Evolutionary conservation across 306 rosid species (phyloP).

Genomic region (Herpetospermum pedunculosum): DNA sequence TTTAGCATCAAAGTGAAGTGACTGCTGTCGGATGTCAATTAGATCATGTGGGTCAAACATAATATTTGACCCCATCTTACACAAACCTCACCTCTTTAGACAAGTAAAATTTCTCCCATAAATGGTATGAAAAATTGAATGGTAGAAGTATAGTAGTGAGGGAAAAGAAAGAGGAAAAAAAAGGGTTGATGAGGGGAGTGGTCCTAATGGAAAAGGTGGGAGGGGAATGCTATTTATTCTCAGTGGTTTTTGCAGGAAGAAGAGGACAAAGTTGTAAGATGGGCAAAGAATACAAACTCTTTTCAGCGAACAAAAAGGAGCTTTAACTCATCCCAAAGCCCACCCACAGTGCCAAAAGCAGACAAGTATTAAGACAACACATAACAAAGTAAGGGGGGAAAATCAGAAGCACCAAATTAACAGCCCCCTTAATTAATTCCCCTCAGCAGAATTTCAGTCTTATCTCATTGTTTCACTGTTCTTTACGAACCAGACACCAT

Average conservation of each 20-base stretch:
- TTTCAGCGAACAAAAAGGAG: slow-evolving; percentile 12
- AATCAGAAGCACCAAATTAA: slow-evolving; percentile 7
- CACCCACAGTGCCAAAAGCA: slow-evolving; percentile 6
- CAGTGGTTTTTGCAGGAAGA: slow-evolving; percentile 9
- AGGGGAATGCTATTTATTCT: not conserved
- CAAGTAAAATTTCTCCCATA: not conserved
- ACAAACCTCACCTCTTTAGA: not conserved
- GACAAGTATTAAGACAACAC: slow-evolving; percentile 7
- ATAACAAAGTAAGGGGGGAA: slow-evolving; percentile 3
- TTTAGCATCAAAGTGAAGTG: not conserved
- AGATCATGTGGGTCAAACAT: slow-evolving; percentile 8
- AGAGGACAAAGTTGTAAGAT: slow-evolving; percentile 8
- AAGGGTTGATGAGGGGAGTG: not conserved
- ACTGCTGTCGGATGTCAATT: not conserved
- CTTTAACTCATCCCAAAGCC: slow-evolving; percentile 12
- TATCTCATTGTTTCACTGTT: slow-evolving; percentile 7
- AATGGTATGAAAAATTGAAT: not conserved
- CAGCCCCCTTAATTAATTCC: slow-evolving; percentile 1
- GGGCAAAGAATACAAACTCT: slow-evolving; percentile 11
- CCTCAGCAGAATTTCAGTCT: slow-evolving; percentile 7
- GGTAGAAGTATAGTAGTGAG: not conserved
- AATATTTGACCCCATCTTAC: slow-evolving; percentile 1
- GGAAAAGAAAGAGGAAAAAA: not conserved
- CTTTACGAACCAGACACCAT: slow-evolving; percentile 4
- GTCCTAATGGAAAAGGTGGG: slow-evolving; percentile 1